These are phyloP conservation scores for Yamadazyma conglobata DNA, from an alignment of 1,139 yeast genomes.

Conservation along the genomic window DNA sequence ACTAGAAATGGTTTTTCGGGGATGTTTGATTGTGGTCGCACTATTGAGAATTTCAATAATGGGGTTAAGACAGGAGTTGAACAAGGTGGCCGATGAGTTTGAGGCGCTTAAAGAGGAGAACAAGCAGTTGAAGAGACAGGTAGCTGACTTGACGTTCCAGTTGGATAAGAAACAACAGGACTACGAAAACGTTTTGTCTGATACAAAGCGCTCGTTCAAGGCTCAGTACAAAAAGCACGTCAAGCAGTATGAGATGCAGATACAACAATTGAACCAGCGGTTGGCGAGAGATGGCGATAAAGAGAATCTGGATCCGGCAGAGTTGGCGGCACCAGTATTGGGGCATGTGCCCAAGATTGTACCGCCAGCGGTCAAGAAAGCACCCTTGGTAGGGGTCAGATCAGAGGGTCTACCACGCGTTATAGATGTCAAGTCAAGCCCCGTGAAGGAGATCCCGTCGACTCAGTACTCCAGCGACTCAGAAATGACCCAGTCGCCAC, in stretches of 20 bases:
- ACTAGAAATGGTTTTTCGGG: constrained; percentile 2
- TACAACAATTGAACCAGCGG: constrained; percentile 8
- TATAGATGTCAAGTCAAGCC: constrained; percentile 7
- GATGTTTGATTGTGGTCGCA: constrained; percentile 3
- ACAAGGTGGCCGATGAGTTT: constrained; percentile 9
- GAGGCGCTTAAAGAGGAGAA: constrained; percentile 12
- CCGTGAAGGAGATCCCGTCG: constrained; percentile 8
- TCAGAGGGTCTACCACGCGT: not conserved
- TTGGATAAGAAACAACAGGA: constrained; percentile 7
- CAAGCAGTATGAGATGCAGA: constrained; percentile 12
- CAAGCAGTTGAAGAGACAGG: constrained; percentile 5
- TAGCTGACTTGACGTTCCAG: constrained; percentile 3
- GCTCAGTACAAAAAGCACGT: constrained; percentile 13
- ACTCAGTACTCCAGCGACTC: constrained; percentile 12
- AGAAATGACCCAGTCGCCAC: constrained; percentile 2
- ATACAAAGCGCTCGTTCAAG: constrained; percentile 13
- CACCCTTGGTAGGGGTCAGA: constrained; percentile 5
- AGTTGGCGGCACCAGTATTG: constrained; percentile 3
- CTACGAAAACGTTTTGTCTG: constrained; percentile 7
- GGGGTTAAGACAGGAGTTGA: constrained; percentile 6
- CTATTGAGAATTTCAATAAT: not conserved
- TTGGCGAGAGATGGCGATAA: constrained; percentile 4
- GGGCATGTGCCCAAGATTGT: not conserved
- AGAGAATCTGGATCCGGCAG: constrained; percentile 17
- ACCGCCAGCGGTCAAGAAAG: not conserved